These are phyloP conservation scores for Ascocoryne sarcoides DNA, from an alignment of 2,329 filamentous ascomycete species.

Conservation along the genomic window DNA sequence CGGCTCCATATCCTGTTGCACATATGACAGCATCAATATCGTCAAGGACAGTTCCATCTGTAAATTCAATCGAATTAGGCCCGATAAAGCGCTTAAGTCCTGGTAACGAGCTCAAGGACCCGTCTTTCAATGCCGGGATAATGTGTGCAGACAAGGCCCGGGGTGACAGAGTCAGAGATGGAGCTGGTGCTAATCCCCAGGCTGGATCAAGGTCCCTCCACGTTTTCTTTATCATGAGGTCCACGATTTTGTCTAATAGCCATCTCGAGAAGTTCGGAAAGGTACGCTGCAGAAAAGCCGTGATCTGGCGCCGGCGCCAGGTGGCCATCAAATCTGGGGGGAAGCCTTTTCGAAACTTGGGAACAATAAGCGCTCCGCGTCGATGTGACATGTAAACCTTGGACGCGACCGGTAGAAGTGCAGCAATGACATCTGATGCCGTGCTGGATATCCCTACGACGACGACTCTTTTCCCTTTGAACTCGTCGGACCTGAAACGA, in stretches of 20 bases:
- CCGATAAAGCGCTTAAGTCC: slow-evolving; percentile 23
- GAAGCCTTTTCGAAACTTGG: slow-evolving; percentile 6
- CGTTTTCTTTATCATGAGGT: slow-evolving; percentile 4
- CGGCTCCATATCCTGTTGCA: slow-evolving; percentile 30
- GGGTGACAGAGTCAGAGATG: slow-evolving; percentile 20
- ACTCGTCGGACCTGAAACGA: slow-evolving; percentile 26
- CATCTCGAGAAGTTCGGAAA: slow-evolving; percentile 7
- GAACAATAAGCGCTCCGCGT: slow-evolving; percentile 32
- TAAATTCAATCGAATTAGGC: slow-evolving; percentile 23
- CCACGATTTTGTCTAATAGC: slow-evolving; percentile 4
- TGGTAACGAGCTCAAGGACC: slow-evolving; percentile 23
- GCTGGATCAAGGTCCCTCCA: slow-evolving; percentile 23
- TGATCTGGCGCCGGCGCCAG: slow-evolving; percentile 22
- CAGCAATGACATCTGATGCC: slow-evolving; percentile 29
- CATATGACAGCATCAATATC: slow-evolving; percentile 30
- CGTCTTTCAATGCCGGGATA: slow-evolving; percentile 23
- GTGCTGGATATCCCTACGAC: slow-evolving; percentile 38
- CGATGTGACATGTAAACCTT: slow-evolving; percentile 37
- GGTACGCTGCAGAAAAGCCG: slow-evolving; percentile 2
- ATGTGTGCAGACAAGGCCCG: slow-evolving; percentile 23
- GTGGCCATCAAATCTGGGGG: slow-evolving; percentile 13
- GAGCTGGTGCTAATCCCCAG: slow-evolving; percentile 27
- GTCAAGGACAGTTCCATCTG: slow-evolving; percentile 24
- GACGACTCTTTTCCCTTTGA: slow-evolving; percentile 35
- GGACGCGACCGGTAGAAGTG: slow-evolving; percentile 29